Percentiles rank a stretch among this genome's conserved stretches.
These are phyloP conservation scores for Fusarium globosum DNA, from an alignment of 2,329 filamentous ascomycete genomes.

Conservation along the genomic window DNA sequence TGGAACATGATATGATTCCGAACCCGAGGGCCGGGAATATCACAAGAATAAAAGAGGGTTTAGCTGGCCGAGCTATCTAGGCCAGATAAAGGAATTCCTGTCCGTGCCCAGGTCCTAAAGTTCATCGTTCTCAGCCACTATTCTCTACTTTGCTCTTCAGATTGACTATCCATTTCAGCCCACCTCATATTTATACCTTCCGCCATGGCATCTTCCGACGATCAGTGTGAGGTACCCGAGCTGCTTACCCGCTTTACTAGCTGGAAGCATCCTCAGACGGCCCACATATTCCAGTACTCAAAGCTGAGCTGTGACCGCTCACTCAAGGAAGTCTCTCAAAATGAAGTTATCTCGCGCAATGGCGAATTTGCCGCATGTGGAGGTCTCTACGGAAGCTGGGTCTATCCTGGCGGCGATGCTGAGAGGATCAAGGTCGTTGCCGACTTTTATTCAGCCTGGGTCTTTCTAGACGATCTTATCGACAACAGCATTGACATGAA, in stretches of 20 bases:
- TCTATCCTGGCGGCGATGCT: not conserved
- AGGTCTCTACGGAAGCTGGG: not conserved
- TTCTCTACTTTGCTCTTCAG: not conserved
- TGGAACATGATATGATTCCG: not conserved
- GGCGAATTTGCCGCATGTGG: constrained; percentile 1
- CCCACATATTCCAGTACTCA: constrained; percentile 1
- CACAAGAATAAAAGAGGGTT: not conserved
- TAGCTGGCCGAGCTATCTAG: not conserved
- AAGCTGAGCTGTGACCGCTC: not conserved
- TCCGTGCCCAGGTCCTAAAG: not conserved
- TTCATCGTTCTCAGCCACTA: not conserved
- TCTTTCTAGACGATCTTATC: constrained; percentile 1
- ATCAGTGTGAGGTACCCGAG: not conserved
- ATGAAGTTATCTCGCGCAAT: not conserved
- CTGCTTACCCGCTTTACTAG: not conserved
- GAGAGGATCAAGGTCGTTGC: not conserved
- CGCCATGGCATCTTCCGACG: not conserved
- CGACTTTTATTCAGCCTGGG: constrained; percentile 1
- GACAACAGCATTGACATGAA: constrained; percentile 2
- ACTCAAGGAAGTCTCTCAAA: not conserved
- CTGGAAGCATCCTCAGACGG: not conserved
- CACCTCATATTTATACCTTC: not conserved
- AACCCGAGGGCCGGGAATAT: not conserved
- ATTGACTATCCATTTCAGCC: not conserved
- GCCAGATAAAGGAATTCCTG: not conserved